Evolutionary conservation across 2,329 filamentous ascomycete species (phyloP).

Genomic region (Ambrosiella beaveri): DNA sequence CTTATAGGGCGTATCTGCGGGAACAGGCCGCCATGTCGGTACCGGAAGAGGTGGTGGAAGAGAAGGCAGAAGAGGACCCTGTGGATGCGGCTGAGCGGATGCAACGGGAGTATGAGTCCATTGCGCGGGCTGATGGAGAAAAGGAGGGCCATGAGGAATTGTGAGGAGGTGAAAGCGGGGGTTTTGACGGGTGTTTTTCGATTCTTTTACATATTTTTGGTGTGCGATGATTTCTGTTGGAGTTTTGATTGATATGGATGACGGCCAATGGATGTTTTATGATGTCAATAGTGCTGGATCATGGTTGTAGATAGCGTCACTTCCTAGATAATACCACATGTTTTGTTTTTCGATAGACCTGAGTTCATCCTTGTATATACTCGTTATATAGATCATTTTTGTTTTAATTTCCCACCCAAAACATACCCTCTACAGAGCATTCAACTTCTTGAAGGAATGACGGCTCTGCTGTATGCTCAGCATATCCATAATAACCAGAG

Average conservation of each 20-base stretch:
- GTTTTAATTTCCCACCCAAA: background rate
- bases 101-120: too few species aligned
- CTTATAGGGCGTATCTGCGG: background rate
- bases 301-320: too few species aligned
- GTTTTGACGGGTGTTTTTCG: background rate
- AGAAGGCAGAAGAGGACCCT: too few species aligned
- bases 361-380: too few species aligned
- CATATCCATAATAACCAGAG: constrained; percentile 73
- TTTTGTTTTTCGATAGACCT: too few species aligned
- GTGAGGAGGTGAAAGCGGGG: background rate
- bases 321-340: too few species aligned
- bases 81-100: too few species aligned
- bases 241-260: background rate
- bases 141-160: background rate
- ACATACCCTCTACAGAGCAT: background rate
- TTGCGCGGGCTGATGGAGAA: too few species aligned
- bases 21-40: background rate
- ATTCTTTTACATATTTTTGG: background rate
- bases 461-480: constrained; percentile 63
- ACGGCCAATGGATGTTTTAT: background rate
- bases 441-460: constrained; percentile 17
- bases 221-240: background rate
- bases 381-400: background rate
- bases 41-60: background rate
- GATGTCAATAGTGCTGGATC: background rate